Evolutionary conservation across 345 rosid species (phyloP).

Genomic region (Euphorbia tirucalli): DNA sequence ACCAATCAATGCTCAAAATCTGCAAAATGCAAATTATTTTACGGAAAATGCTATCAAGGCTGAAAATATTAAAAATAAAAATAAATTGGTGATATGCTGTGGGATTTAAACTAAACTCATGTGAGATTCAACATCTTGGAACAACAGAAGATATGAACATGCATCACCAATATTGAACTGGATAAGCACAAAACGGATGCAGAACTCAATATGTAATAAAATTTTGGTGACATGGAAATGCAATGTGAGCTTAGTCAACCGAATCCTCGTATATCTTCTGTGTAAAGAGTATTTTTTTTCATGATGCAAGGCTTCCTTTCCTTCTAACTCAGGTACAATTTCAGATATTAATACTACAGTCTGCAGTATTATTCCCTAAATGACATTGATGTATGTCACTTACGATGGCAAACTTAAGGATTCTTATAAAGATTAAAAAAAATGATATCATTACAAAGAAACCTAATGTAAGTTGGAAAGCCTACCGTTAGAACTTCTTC

Average conservation of each 20-base stretch:
- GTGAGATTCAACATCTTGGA: background rate
- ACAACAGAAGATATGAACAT: background rate
- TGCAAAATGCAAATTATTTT: conserved; percentile 9
- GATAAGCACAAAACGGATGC: background rate
- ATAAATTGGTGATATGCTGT: too few species aligned
- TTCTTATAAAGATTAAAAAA: background rate
- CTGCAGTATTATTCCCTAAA: background rate
- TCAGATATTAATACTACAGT: background rate
- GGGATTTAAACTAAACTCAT: background rate
- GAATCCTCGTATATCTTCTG: background rate
- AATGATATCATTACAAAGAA: background rate
- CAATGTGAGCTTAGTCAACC: background rate
- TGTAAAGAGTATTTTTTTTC: background rate
- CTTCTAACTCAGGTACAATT: conserved; percentile 1
- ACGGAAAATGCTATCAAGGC: background rate
- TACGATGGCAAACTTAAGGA: too few species aligned
- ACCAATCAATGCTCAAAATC: conserved; percentile 31
- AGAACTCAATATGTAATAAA: background rate
- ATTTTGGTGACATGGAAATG: background rate
- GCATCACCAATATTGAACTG: background rate
- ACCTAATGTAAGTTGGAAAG: conserved; percentile 1
- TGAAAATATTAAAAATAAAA: background rate
- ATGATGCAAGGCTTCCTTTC: background rate
- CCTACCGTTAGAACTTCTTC: conserved; percentile 35
- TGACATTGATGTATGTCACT: background rate